Evolutionary conservation across 768 basidiomycete species (phyloP).

Genomic region (Kwoniella pini): DNA sequence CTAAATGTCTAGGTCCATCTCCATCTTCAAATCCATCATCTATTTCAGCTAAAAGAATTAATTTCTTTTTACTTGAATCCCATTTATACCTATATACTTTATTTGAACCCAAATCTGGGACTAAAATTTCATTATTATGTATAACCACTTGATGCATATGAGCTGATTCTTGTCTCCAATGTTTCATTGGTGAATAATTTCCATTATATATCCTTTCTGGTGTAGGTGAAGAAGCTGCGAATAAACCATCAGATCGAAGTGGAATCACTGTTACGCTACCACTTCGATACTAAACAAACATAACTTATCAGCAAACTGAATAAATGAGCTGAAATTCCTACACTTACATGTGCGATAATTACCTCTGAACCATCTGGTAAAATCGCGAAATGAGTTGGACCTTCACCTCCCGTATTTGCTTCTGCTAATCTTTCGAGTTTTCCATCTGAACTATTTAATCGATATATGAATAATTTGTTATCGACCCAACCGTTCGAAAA

Average conservation of each 20-base stretch:
- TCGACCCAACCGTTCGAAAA: slow-evolving; percentile 22
- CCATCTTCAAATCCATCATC: slow-evolving; percentile 25
- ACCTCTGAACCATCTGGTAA: slow-evolving; percentile 11
- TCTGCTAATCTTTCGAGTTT: slow-evolving; percentile 11
- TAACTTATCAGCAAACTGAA: no score
- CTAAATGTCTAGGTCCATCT: slow-evolving; percentile 40
- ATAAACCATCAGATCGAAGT: slow-evolving; percentile 16
- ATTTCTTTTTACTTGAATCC: slow-evolving; percentile 7
- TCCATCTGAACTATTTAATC: slow-evolving; percentile 3
- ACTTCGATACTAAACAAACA: slow-evolving; percentile 23
- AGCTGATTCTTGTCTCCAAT: slow-evolving; percentile 31
- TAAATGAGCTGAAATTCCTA: not conserved
- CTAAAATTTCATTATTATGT: slow-evolving; percentile 22
- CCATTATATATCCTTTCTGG: slow-evolving; percentile 14
- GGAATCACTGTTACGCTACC: slow-evolving; percentile 26
- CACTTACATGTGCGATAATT: slow-evolving; percentile 20
- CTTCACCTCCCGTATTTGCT: slow-evolving; percentile 16
- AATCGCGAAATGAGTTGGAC: slow-evolving; percentile 21
- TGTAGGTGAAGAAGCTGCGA: slow-evolving; percentile 1
- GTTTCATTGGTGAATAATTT: slow-evolving; percentile 13
- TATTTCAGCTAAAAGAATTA: slow-evolving; percentile 11
- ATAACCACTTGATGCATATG: slow-evolving; percentile 37
- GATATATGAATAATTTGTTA: slow-evolving; percentile 13
- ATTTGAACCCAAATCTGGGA: slow-evolving; percentile 36
- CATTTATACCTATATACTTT: slow-evolving; percentile 30